Conservation (phyloP, 2,329 filamentous ascomycete species). For the Sporothrix brasiliensis region DNA sequence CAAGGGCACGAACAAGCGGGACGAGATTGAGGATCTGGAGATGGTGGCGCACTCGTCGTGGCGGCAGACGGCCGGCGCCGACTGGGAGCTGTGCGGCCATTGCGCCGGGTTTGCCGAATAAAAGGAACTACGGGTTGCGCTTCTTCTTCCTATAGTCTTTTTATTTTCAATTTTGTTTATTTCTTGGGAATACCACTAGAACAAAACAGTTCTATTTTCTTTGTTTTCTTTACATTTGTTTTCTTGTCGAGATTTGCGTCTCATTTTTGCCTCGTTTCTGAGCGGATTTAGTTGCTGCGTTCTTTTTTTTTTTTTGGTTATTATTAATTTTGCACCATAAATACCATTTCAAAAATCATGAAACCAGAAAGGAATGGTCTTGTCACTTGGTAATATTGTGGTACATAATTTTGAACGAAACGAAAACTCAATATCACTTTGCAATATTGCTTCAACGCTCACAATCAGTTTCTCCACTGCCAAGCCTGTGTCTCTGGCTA, state of each 20-base stretch:
- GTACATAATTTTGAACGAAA: too few relatives aligned
- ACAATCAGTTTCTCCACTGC: too few relatives aligned
- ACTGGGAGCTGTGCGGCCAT: conserved; percentile 41
- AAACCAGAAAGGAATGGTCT: too few relatives aligned
- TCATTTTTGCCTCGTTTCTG: neutral
- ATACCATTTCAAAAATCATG: neutral
- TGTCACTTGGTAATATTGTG: too few relatives aligned
- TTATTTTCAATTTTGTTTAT: neutral
- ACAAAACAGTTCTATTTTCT: neutral
- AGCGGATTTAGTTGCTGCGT: neutral
- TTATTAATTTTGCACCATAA: neutral
- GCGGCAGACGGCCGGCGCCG: conserved; percentile 46
- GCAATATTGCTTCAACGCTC: too few relatives aligned
- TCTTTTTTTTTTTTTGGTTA: neutral
- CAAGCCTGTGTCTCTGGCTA: neutral
- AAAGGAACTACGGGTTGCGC: neutral
- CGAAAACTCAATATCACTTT: too few relatives aligned
- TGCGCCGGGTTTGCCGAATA: conserved; percentile 30
- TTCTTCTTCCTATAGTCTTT: neutral
- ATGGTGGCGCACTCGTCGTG: conserved; percentile 42
- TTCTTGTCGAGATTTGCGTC: neutral
- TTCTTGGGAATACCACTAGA: neutral
- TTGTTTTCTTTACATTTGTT: neutral
- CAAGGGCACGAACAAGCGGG: conserved; percentile 31
- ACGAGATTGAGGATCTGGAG: conserved; percentile 33